Percentiles rank a stretch among this genome's conserved stretches.
Evolutionary conservation across 2,329 filamentous ascomycete genomes (phyloP).

Genomic region (Sclerotinia borealis): DNA sequence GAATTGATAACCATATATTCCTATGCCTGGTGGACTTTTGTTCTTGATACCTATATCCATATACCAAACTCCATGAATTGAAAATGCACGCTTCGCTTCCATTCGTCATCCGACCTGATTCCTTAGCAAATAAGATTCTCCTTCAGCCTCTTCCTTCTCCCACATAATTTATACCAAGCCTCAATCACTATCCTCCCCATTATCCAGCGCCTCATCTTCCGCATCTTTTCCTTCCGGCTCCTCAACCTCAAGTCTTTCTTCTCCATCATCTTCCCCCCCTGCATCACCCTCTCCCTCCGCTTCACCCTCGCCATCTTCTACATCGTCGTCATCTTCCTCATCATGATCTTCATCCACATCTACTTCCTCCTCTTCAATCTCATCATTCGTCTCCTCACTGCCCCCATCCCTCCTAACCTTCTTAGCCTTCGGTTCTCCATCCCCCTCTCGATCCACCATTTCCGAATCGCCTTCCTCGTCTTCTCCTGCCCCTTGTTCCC

Average conservation of each 20-base stretch:
- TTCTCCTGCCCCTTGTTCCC: slow-evolving; percentile 24
- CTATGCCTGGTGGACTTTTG: not conserved
- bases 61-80: slow-evolving; percentile 3
- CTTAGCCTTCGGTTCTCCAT: slow-evolving; percentile 13
- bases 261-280: slow-evolving; percentile 47
- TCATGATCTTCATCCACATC: slow-evolving; percentile 43
- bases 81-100: slow-evolving; percentile 5
- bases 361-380: slow-evolving; percentile 33
- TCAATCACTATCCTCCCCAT: slow-evolving; percentile 44
- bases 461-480: slow-evolving; percentile 38
- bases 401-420: slow-evolving; percentile 36
- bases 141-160: too few relatives aligned
- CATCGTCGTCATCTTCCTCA: slow-evolving; percentile 35
- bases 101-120: not conserved
- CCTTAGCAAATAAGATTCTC: not conserved
- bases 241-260: slow-evolving; percentile 48
- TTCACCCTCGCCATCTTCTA: slow-evolving; percentile 39
- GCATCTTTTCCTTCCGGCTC: slow-evolving; percentile 45
- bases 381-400: slow-evolving; percentile 28
- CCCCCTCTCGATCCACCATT: slow-evolving; percentile 29
- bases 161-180: not conserved
- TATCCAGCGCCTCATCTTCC: slow-evolving; percentile 53
- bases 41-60: slow-evolving; percentile 6
- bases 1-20: not conserved
- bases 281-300: slow-evolving; percentile 46